Percentiles rank a stretch among this genome's conserved stretches.
phyloP scores from a whole-genome alignment of 495 filamentous ascomycete genomes.

The Daldinia caldariorum region DNA sequence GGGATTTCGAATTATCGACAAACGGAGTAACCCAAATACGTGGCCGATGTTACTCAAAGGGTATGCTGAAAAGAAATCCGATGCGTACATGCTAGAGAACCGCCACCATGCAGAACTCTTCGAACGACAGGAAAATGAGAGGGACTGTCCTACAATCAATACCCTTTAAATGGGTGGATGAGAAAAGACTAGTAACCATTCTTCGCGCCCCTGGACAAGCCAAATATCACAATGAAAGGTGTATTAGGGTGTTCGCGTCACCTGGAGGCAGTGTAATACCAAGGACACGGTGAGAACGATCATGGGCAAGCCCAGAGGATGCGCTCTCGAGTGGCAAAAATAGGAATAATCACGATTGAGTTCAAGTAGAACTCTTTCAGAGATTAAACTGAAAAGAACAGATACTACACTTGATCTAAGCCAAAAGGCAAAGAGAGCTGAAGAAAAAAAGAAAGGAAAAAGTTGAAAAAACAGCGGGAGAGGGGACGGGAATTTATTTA shows the following conservation, averaged over 20 bases:
- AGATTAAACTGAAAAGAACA: slow-evolving; percentile 99
- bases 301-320: slow-evolving; percentile 87
- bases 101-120: slow-evolving; percentile 5
- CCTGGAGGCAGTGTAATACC: slow-evolving; percentile 88
- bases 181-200: slow-evolving; percentile 55
- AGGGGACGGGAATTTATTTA: slow-evolving; percentile 20
- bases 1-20: slow-evolving; percentile 1
- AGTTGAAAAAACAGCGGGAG: slow-evolving; percentile 12
- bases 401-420: slow-evolving; percentile 99
- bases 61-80: slow-evolving; percentile 17
- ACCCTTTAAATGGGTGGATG: background rate
- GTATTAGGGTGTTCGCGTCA: slow-evolving; percentile 69
- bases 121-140: background rate
- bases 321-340: slow-evolving; percentile 69
- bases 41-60: slow-evolving; percentile 32
- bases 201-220: slow-evolving; percentile 69
- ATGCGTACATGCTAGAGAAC: background rate
- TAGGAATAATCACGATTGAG: slow-evolving; percentile 85
- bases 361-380: slow-evolving; percentile 71
- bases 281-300: slow-evolving; percentile 77
- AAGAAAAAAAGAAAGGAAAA: slow-evolving; percentile 48
- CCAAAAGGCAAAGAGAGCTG: slow-evolving; percentile 71
- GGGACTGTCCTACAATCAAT: background rate
- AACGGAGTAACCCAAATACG: slow-evolving; percentile 27
- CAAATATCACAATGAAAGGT: slow-evolving; percentile 63